These are phyloP conservation scores for Dipodascopsis tothii DNA, from an alignment of 805 yeast species.

Conservation along the genomic window DNA sequence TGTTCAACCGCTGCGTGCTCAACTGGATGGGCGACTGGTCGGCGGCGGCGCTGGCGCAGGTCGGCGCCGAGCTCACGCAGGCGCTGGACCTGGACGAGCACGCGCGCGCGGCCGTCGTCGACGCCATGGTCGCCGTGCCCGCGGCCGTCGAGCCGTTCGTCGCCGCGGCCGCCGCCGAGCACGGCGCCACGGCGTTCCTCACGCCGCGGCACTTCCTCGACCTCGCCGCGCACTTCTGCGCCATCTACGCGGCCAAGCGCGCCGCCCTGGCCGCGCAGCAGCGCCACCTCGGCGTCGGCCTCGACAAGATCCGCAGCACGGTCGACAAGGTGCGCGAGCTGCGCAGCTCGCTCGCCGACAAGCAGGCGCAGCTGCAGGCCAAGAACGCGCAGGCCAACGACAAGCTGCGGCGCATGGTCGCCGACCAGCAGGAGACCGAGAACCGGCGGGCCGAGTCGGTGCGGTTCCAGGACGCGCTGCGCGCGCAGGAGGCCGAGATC, in stretches of 20 bases:
- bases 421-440: conserved; percentile 87
- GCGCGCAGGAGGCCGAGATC: conserved; percentile 57
- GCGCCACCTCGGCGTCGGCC: conserved; percentile 63
- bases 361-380: conserved; percentile 40
- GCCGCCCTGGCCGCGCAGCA: conserved; percentile 54
- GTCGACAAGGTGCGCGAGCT: conserved; percentile 62
- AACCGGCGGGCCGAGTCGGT: conserved; percentile 79
- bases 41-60: conserved; percentile 39
- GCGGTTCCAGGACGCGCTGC: conserved; percentile 63
- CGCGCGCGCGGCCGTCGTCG: conserved; percentile 42
- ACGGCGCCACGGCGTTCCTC: conserved; percentile 10
- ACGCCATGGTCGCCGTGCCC: conserved; percentile 45
- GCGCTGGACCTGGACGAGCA: conserved; percentile 49
- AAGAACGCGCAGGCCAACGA: conserved; percentile 65
- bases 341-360: conserved; percentile 46
- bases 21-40: conserved; percentile 89
- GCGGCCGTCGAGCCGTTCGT: conserved; percentile 22
- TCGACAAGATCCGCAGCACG: conserved; percentile 69
- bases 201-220: conserved; percentile 53
- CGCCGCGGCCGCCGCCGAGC: conserved; percentile 1
- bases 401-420: conserved; percentile 67
- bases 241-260: conserved; percentile 39
- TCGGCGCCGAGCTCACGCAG: conserved; percentile 40
- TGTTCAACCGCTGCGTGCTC: conserved; percentile 80
- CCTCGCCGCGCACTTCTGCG: conserved; percentile 35